Percentiles rank a stretch among this genome's conserved stretches.
These are phyloP conservation scores for Talaromyces sp. DNA, from an alignment of 2,329 filamentous ascomycete species.

Conservation along the genomic window DNA sequence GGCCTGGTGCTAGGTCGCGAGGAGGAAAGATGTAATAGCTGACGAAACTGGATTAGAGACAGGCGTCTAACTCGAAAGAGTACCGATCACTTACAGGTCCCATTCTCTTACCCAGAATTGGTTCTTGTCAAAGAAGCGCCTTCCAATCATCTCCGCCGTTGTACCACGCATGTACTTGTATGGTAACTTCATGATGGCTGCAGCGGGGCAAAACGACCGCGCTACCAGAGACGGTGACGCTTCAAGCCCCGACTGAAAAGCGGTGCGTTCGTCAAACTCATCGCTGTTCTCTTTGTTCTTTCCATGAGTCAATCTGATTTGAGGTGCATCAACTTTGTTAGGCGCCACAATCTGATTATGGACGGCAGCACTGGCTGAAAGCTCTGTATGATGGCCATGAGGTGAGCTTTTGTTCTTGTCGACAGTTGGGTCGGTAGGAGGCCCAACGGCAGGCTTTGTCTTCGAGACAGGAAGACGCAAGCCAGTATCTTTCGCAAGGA, in stretches of 20 bases:
- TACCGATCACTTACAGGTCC: conserved; percentile 67
- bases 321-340: neutral
- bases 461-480: conserved; percentile 16
- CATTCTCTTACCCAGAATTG: conserved; percentile 60
- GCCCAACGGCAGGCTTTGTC: neutral
- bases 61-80: neutral
- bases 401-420: neutral
- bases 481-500: conserved; percentile 28
- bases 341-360: neutral
- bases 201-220: conserved; percentile 41
- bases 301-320: neutral
- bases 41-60: neutral
- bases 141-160: conserved; percentile 35
- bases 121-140: conserved; percentile 41
- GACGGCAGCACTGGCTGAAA: neutral
- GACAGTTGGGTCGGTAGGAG: neutral
- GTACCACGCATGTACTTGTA: conserved; percentile 43
- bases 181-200: conserved; percentile 42
- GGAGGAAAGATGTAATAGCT: conserved; percentile 69
- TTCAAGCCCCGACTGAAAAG: conserved; percentile 13
- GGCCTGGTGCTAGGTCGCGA: conserved; percentile 46
- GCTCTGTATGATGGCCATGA: neutral
- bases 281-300: neutral
- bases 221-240: conserved; percentile 15
- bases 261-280: conserved; percentile 1